phyloP scores from a whole-genome alignment of 352 stramenopile species.

The Globisporangium recalcitrans region DNA sequence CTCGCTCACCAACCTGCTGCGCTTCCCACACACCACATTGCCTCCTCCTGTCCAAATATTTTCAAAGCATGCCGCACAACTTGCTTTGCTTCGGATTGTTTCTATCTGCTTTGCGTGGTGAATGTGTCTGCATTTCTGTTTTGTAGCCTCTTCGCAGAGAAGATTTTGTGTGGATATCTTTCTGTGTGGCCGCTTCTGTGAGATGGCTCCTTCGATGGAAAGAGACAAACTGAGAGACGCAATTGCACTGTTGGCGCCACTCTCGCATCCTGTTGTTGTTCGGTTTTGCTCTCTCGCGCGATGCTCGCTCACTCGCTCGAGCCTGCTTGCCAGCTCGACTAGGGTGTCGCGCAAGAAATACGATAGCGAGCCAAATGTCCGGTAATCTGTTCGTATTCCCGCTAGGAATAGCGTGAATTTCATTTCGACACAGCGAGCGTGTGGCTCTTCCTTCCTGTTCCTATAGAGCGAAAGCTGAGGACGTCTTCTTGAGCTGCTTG shows the following conservation, averaged over 20 bases:
- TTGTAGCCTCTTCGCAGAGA: slow-evolving; percentile 4
- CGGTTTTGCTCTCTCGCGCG: slow-evolving; percentile 3
- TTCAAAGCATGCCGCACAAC: not conserved
- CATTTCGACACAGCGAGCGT: not conserved
- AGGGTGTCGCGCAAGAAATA: slow-evolving; percentile 1
- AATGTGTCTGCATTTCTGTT: slow-evolving; percentile 4
- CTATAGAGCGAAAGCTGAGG: not conserved
- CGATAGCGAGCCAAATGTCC: not conserved
- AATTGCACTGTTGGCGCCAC: too few species aligned
- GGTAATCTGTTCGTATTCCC: not conserved
- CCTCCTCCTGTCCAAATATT: slow-evolving; percentile 2
- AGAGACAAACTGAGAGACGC: not conserved
- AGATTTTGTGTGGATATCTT: not conserved
- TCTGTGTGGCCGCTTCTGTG: not conserved
- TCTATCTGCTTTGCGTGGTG: too few species aligned
- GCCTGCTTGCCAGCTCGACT: not conserved
- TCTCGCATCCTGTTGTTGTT: too few species aligned
- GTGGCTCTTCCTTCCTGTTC: not conserved
- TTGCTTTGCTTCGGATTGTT: too few species aligned
- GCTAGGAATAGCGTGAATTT: slow-evolving; percentile 2
- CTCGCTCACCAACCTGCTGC: not conserved
- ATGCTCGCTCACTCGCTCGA: not conserved
- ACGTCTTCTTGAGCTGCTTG: too few species aligned
- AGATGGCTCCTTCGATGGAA: not conserved
- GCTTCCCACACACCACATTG: too few species aligned